These are phyloP conservation scores for Epithemia pelagica DNA, from an alignment of 108 stramenopile species.

Conservation along the genomic window DNA sequence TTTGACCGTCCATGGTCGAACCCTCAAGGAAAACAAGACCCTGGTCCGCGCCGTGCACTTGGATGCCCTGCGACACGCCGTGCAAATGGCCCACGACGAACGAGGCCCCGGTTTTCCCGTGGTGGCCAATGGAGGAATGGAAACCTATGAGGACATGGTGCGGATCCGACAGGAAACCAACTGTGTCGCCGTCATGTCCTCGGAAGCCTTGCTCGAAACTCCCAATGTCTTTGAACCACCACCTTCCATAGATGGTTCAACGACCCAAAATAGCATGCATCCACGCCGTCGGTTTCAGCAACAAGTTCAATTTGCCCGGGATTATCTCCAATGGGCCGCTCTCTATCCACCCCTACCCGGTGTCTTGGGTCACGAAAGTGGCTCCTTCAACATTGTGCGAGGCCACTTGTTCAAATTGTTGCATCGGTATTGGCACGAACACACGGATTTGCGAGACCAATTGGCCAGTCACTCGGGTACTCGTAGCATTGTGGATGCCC, in stretches of 20 bases:
- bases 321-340: constrained; percentile 70
- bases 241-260: constrained; percentile 17
- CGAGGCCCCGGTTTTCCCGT: constrained; percentile 67
- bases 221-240: constrained; percentile 74
- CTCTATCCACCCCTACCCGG: constrained; percentile 74
- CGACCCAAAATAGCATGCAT: constrained; percentile 8
- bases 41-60: constrained; percentile 49
- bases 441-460: constrained; percentile 65
- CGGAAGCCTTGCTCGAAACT: constrained; percentile 89
- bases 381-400: constrained; percentile 61
- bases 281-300: constrained; percentile 37
- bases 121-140: constrained; percentile 96
- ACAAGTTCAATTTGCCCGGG: constrained; percentile 73
- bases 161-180: constrained; percentile 59
- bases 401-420: constrained; percentile 92
- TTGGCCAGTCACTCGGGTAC: constrained; percentile 28
- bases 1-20: constrained; percentile 94
- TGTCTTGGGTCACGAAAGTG: constrained; percentile 50
- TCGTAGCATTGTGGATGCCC: constrained; percentile 36
- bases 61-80: constrained; percentile 43
- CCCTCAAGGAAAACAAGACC: constrained; percentile 85
- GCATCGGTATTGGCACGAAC: constrained; percentile 74
- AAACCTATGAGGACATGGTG: constrained; percentile 55
- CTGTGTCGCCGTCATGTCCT: constrained; percentile 90
- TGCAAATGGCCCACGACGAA: constrained; percentile 34